These are phyloP conservation scores for Dinochytrium kinnereticum DNA, from an alignment of 371 early-diverging fungal species.

Conservation along the genomic window DNA sequence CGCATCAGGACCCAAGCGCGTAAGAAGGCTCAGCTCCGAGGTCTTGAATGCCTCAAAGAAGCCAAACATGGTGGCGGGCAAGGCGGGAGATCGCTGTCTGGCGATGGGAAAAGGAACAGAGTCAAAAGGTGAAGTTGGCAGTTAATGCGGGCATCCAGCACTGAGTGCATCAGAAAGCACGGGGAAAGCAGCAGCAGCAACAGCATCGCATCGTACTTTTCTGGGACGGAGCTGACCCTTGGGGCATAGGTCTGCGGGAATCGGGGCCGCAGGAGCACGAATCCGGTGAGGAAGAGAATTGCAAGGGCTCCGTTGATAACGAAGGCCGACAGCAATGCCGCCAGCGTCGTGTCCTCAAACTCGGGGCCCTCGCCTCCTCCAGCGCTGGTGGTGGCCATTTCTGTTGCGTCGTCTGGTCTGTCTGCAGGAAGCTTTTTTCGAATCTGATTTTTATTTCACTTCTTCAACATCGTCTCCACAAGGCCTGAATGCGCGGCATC, in stretches of 20 bases:
- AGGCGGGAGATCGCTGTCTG: conserved; percentile 12
- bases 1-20: conserved; percentile 28
- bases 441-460: background rate
- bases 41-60: conserved; percentile 3
- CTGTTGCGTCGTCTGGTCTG: background rate
- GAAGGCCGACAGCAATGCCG: conserved; percentile 29
- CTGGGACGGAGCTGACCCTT: conserved; percentile 21
- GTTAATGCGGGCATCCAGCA: no score
- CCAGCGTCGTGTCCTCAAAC: conserved; percentile 5
- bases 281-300: conserved; percentile 26
- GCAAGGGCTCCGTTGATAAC: conserved; percentile 29
- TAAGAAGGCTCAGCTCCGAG: background rate
- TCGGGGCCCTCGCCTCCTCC: background rate
- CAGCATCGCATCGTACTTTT: background rate
- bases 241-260: conserved; percentile 37
- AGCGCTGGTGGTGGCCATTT: background rate
- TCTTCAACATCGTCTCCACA: no score
- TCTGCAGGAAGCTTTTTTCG: background rate
- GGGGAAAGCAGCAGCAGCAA: background rate
- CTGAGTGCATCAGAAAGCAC: no score
- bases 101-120: no score
- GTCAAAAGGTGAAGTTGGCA: no score
- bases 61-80: background rate
- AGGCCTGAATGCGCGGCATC: no score
- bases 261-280: conserved; percentile 31